Evolutionary conservation across 192 early-diverging fungal genomes (phyloP), one percentile per base, ranked within the genome.

Genomic region (Umbelopsis isabellina): DNA sequence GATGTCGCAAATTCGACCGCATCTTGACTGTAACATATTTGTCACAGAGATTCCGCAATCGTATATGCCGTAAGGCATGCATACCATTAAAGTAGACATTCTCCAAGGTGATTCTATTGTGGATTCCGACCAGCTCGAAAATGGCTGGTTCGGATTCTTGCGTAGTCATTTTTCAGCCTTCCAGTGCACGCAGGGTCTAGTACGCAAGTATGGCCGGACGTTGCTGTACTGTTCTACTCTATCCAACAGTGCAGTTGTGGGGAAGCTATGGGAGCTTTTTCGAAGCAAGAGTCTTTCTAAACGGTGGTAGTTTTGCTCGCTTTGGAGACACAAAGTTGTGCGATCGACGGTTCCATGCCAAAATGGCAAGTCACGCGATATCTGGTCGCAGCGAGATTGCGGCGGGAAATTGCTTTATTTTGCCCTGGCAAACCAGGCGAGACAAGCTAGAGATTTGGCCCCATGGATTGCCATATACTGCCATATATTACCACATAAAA

Each of bases 41-140:
- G 25, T 76, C 71, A 22, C 87, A 88, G 16, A 85, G 73, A 79
- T 95, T 95, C 35, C 87, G 83, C 61, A 96, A 80, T 72, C 88
- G 81, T 65, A 96, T 80, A 23, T 87, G 85, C 8, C 85, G 81
- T 13, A 96, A 83, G 0, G 91, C 87, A 71, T 96, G 94, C 1
- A 93, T 82, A 15, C 91, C 91, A 75, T 96, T 95, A 35, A 88
- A 75, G 73, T 94, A 95, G 21, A 95, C 92, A 74, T 91, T 88
- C 44, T 95, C 94, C 9, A 94, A 67, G 5, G 84, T 81, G 20
- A 94, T 70, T 64, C 87, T 80, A 23, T 78, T 81, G 49, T 81
- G 80, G 21, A 93, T 73, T 71, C 82, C 81, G 71, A 83, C 67
- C 22, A 89, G 73, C 51, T 85, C 82, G 58, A 89, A 86, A 20